Evolutionary conservation across 2,329 filamentous ascomycete species (phyloP).

Genomic region (Boeremia exigua): DNA sequence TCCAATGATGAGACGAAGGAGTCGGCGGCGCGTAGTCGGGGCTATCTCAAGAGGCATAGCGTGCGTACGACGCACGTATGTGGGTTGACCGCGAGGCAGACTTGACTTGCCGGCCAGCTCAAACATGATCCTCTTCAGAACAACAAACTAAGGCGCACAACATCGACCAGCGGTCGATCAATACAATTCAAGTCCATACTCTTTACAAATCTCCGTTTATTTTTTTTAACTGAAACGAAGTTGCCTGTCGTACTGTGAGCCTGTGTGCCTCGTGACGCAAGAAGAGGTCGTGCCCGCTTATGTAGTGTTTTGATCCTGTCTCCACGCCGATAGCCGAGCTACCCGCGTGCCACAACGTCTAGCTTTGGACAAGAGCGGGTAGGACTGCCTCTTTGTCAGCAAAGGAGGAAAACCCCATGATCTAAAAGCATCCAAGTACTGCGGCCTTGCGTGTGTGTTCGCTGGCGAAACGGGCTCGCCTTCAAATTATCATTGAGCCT

Average conservation of each 20-base stretch:
- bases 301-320: neutral
- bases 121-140: neutral
- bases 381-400: neutral
- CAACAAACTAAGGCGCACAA: neutral
- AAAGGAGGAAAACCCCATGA: neutral
- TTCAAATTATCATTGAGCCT: too few species aligned
- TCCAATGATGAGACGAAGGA: constrained; percentile 4
- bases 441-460: too few species aligned
- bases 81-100: constrained; percentile 15
- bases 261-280: neutral
- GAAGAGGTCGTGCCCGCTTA: neutral
- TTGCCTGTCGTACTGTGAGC: neutral
- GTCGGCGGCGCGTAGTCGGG: neutral
- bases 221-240: too few species aligned
- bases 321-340: neutral
- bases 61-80: constrained; percentile 6
- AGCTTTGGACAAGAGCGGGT: neutral
- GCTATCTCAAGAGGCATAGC: neutral
- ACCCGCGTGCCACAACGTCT: neutral
- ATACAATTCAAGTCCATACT: neutral
- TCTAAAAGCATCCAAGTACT: neutral
- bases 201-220: neutral
- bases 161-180: neutral
- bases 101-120: neutral
- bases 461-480: too few species aligned